Evolutionary conservation across 345 rosid species (phyloP), one percentile per base, ranked within the genome.

Genomic region (Lenwebbia sp.): DNA sequence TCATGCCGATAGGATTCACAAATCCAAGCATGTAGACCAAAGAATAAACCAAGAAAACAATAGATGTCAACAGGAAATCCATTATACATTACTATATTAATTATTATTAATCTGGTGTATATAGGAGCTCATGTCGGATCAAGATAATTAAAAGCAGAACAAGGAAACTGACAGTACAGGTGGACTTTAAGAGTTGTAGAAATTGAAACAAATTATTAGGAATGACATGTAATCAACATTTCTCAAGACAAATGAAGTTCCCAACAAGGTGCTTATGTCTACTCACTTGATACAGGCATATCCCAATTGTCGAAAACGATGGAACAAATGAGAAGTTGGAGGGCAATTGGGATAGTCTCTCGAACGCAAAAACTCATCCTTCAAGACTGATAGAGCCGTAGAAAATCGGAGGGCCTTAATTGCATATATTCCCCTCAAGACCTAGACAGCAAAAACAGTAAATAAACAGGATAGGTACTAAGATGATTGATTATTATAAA

Each of bases 271-370:
- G 41, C 25, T 33, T 65, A 28, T 54, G 56, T 82, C 76, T 85
- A 83, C 96, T 89, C 92, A 97, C 99, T 90, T 95, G 89, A 95
- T 96, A 87, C 99, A 95, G 55, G 99, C 96, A 93, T 96, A 94
- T 90, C 99, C 99, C 92, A 97, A 90, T 84, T 97, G 98, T 86
- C 98, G 94, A 90, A 97, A 96, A 87, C 94, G 94, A 91, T 97
- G 95, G 92, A 97, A 97, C 91, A 97, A 88, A 86, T 90, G 98
- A 82, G 99, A 95, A 62, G 99, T 94, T 87, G 96, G 97, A 54
- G 98, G 98, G 88, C 99, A 97, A 85, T 96, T 95, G 88, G 99
- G 99, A 91, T 97, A 95, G 92, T 96, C 98, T 94, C 99, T 93
- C 54, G 99, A 97, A n/a, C 99, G 98, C 90, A 94, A 88, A 89